phyloP scores from a whole-genome alignment of 768 basidiomycete species.

The Mrakia blollopis region DNA sequence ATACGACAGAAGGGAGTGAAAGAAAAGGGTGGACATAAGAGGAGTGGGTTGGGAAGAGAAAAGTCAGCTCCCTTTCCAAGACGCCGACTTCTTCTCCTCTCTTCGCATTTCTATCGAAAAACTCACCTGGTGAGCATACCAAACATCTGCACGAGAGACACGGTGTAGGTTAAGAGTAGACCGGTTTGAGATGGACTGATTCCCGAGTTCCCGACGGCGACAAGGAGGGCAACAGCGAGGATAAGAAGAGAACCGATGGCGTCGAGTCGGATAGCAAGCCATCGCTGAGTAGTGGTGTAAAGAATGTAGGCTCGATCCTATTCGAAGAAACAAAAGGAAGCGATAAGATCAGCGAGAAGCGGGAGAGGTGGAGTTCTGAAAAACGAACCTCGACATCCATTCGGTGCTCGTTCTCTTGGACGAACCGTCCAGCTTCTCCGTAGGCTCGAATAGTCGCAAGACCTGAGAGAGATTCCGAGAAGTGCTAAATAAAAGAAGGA shows the following conservation, averaged over 20 bases:
- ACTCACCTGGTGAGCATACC: constrained; percentile 27
- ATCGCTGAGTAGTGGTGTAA: constrained; percentile 24
- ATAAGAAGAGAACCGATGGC: constrained; percentile 40
- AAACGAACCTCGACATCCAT: constrained; percentile 22
- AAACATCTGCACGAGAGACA: constrained; percentile 22
- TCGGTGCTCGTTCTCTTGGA: constrained; percentile 24
- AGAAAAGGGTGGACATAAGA: no score
- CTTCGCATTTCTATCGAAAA: no score
- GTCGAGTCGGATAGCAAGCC: constrained; percentile 25
- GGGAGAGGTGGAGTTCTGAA: neutral
- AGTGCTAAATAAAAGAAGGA: constrained; percentile 51
- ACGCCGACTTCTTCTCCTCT: no score
- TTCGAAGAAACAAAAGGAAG: neutral
- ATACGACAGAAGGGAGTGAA: no score
- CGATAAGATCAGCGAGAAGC: neutral
- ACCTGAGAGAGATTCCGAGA: constrained; percentile 62
- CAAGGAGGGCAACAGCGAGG: constrained; percentile 46
- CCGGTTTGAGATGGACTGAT: constrained; percentile 79
- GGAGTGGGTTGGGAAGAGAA: no score
- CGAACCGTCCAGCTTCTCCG: constrained; percentile 19
- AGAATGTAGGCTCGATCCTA: constrained; percentile 20
- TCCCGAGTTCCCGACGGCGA: constrained; percentile 42
- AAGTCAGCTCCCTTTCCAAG: no score
- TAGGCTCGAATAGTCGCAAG: constrained; percentile 27
- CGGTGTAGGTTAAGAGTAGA: constrained; percentile 51